A percentile compares a stretch with the other conserved stretches of the same genome.
Conservation (phyloP, 1,284 basidiomycete species). For the Neolentinus lepideus region DNA sequence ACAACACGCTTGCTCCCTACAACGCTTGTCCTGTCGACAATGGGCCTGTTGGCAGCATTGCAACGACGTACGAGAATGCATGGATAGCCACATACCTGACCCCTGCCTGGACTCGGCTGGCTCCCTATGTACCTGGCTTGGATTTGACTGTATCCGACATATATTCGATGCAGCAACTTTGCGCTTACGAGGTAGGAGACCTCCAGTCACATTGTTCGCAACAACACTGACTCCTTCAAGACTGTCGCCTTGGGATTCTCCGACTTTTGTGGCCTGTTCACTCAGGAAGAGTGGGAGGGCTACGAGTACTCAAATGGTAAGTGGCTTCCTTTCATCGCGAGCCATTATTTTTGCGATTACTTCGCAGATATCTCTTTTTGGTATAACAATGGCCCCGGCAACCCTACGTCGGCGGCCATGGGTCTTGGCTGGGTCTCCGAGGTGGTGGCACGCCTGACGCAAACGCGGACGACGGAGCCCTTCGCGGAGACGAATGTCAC, state of each 20-base stretch:
- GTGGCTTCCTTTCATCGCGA: constrained; percentile 14
- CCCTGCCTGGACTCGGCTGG: constrained; percentile 57
- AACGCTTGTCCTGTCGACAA: constrained; percentile 56
- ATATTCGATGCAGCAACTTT: constrained; percentile 69
- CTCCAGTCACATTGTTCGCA: background rate
- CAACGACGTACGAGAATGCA: constrained; percentile 41
- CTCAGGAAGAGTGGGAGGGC: constrained; percentile 58
- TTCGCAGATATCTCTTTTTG: constrained; percentile 32
- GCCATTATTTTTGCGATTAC: background rate
- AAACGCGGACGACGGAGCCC: constrained; percentile 35
- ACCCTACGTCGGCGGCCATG: constrained; percentile 43
- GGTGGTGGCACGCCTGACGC: constrained; percentile 42
- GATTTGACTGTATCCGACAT: constrained; percentile 66
- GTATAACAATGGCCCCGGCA: constrained; percentile 49
- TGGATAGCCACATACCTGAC: constrained; percentile 73
- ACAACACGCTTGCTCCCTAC: constrained; percentile 76
- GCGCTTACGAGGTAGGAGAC: constrained; percentile 71
- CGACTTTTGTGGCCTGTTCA: constrained; percentile 48
- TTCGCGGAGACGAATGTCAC: background rate
- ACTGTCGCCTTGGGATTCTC: constrained; percentile 61
- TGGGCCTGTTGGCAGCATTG: constrained; percentile 44
- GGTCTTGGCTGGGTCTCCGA: constrained; percentile 56
- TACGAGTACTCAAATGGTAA: constrained; percentile 46
- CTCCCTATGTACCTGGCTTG: constrained; percentile 54
- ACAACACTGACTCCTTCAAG: constrained; percentile 16